A percentile compares a stretch with the other conserved stretches of the same genome.
These are phyloP conservation scores for Sugiyamaella xylanicola DNA, from an alignment of 1,139 yeast species.

Conservation along the genomic window DNA sequence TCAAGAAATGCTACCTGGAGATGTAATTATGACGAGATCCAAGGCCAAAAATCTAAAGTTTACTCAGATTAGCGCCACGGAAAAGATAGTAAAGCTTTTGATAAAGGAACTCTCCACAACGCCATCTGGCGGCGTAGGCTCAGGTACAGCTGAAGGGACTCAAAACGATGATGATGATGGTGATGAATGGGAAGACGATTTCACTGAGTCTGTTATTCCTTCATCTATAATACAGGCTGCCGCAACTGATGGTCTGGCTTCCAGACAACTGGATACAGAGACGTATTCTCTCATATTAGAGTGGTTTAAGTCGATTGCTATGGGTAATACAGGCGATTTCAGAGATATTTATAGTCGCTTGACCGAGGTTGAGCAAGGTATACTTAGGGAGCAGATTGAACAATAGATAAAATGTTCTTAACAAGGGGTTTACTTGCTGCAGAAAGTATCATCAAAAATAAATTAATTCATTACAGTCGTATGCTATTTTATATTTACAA, in stretches of 20 bases:
- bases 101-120: constrained; percentile 61
- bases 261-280: constrained; percentile 21
- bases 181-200: constrained; percentile 80
- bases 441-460: neutral
- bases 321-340: constrained; percentile 55
- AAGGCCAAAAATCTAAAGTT: constrained; percentile 58
- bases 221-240: neutral
- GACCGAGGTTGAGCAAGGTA: constrained; percentile 58
- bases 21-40: constrained; percentile 77
- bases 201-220: constrained; percentile 17
- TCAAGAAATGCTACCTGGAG: constrained; percentile 61
- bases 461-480: constrained; percentile 5
- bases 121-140: constrained; percentile 39
- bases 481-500: constrained; percentile 8
- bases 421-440: too few relatives aligned
- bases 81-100: constrained; percentile 72
- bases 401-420: too few relatives aligned
- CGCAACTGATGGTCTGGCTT: neutral
- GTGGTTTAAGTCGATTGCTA: constrained; percentile 32
- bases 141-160: constrained; percentile 42
- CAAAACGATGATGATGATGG: constrained; percentile 37
- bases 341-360: constrained; percentile 55
- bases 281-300: constrained; percentile 32
- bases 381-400: constrained; percentile 37
- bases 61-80: constrained; percentile 66